A percentile compares a stretch with the other conserved stretches of the same genome.
Conservation (phyloP, 768 basidiomycete species). For the Pholiota microspora region DNA sequence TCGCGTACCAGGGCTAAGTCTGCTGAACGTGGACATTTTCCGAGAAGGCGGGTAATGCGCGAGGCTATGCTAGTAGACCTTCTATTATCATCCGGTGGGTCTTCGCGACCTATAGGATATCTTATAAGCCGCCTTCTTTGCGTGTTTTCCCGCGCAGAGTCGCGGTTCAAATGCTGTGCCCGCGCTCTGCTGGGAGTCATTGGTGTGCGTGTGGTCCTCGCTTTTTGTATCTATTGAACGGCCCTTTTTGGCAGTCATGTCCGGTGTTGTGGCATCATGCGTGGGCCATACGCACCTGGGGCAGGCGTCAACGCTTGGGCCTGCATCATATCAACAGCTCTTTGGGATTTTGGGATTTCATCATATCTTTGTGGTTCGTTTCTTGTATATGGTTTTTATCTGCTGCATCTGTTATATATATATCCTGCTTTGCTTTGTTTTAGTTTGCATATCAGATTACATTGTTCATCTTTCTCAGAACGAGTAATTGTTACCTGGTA, state of each 20-base stretch:
- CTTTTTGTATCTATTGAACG: background rate
- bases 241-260: background rate
- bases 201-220: background rate
- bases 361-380: background rate
- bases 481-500: too few species aligned
- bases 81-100: background rate
- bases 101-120: background rate
- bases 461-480: background rate
- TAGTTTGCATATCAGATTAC: background rate
- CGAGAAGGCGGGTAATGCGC: background rate
- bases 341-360: background rate
- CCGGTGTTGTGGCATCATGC: background rate
- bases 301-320: too few species aligned
- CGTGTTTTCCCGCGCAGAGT: background rate
- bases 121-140: background rate
- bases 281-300: too few species aligned
- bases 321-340: background rate
- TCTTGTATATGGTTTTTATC: background rate
- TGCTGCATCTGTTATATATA: constrained; percentile 1
- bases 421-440: too few species aligned
- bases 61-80: background rate
- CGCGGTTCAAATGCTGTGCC: background rate
- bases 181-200: background rate
- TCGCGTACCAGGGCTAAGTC: constrained; percentile 84
- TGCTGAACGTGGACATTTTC: background rate